Conservation (phyloP, 768 basidiomycete genomes). For the Tulasnella sp. region DNA sequence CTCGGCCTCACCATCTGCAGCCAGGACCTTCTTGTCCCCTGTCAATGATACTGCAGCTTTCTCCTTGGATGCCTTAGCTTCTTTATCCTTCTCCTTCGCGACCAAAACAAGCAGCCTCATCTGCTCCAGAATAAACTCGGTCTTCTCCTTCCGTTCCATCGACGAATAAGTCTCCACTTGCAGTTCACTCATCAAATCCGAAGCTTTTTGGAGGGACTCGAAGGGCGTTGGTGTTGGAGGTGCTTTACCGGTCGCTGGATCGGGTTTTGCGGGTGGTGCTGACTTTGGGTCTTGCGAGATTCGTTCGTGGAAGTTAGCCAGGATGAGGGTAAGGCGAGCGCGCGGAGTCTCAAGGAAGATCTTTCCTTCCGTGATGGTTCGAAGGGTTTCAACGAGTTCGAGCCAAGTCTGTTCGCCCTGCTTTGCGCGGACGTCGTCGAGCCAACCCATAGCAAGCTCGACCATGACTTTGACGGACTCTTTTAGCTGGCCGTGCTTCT, state of each 20-base stretch:
- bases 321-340: slow-evolving; percentile 85
- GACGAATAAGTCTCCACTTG: slow-evolving; percentile 99
- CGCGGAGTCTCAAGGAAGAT: slow-evolving; percentile 96
- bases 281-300: slow-evolving; percentile 47
- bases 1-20: slow-evolving; percentile 76
- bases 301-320: slow-evolving; percentile 80
- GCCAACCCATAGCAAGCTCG: slow-evolving; percentile 76
- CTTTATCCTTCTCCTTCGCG: slow-evolving; percentile 70
- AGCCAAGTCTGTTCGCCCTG: slow-evolving; percentile 76
- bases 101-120: slow-evolving; percentile 85
- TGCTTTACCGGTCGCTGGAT: slow-evolving; percentile 27
- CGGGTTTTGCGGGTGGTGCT: slow-evolving; percentile 39
- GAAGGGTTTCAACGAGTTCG: slow-evolving; percentile 81
- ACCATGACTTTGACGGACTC: slow-evolving; percentile 87
- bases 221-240: slow-evolving; percentile 44
- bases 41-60: slow-evolving; percentile 22
- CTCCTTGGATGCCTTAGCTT: slow-evolving; percentile 54
- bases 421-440: slow-evolving; percentile 66
- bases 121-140: slow-evolving; percentile 96
- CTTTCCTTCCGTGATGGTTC: slow-evolving; percentile 96
- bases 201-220: slow-evolving; percentile 77
- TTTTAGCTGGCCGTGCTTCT: slow-evolving; percentile 97
- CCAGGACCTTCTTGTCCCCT: slow-evolving; percentile 40
- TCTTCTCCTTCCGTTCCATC: slow-evolving; percentile 97
- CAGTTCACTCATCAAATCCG: slow-evolving; percentile 87